These are phyloP conservation scores for Acanthochlamys bracteata DNA, from an alignment of 106 monocot genomes.

Conservation along the genomic window DNA sequence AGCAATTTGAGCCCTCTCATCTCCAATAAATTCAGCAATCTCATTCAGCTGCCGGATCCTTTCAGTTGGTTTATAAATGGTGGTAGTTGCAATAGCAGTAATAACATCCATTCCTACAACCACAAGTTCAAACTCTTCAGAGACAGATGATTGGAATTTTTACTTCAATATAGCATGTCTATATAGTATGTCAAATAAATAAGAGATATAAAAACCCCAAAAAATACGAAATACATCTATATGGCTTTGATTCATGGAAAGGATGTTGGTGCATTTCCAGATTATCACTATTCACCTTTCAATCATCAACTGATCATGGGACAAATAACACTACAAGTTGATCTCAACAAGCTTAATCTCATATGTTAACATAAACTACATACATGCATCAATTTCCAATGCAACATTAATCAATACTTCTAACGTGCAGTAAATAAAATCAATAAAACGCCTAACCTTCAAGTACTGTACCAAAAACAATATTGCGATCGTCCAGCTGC, in stretches of 20 bases:
- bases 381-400: background rate
- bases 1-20: slow-evolving; percentile 81
- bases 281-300: too few relatives aligned
- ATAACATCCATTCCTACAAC: slow-evolving; percentile 72
- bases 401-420: background rate
- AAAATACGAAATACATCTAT: background rate
- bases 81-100: slow-evolving; percentile 56
- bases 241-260: too few relatives aligned
- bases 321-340: background rate
- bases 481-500: slow-evolving; percentile 68
- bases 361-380: background rate
- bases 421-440: background rate
- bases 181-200: too few relatives aligned
- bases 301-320: too few relatives aligned
- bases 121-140: background rate
- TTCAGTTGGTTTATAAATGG: slow-evolving; percentile 78
- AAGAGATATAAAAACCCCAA: too few relatives aligned
- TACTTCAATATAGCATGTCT: background rate
- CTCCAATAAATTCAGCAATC: slow-evolving; percentile 76
- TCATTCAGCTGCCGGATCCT: slow-evolving; percentile 79
- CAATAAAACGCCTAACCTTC: slow-evolving; percentile 47
- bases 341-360: background rate
- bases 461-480: slow-evolving; percentile 93
- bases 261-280: too few relatives aligned
- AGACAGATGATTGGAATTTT: background rate